Base-by-base conservation (phyloP, 2,329 filamentous ascomycete genomes). In the Pleurostoma richardsiae region DNA sequence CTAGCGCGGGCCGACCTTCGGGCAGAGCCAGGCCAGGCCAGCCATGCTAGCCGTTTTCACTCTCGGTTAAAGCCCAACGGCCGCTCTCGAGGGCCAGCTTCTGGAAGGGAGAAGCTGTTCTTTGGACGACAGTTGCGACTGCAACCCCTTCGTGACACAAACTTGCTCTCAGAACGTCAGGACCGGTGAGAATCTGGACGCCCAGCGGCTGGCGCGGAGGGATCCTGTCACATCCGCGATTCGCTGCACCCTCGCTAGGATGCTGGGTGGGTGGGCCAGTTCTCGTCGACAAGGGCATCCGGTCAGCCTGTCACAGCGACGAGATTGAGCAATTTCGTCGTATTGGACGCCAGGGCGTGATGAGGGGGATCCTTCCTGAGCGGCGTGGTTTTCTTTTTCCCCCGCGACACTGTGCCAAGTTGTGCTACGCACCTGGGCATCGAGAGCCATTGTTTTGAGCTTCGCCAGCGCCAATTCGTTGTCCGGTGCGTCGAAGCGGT, bases 261-360 rank as follows among this genome's bases (percentile, higher is more conserved):
- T 36, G 28, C 47, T 52, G 54, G 52, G 48, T 29, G 8, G n/a
- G 33, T 8, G n/a, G 8, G 33, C 33, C 19, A 19, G 19, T 19
- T 19, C 19, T 19, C 19, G 19, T 36, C 8, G n/a, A n/a, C 33
- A 36, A 36, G 33, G 33, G 33, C 33, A 8, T 36, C 8, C 8
- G 45, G 41, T 40, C 51, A 52, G 53, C 58, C 59, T 61, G 56
- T 62, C 57, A 62, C 52, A 59, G 51, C 48, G 50, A 54, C 31
- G 48, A 60, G 56, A 59, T 58, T 56, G 59, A 44, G 46, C 51
- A 56, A 58, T 58, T 50, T 56, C 47, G 44, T 54, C 43, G 58
- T 49, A 64, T 62, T 64, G 61, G 61, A 50, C 49, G 51, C 39
- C 41, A 30, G 28, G 42, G 33, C 44, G 46, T 50, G 52, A 41